Evolutionary conservation across 129 eudicot species (phyloP).

Genomic region (Saposhnikovia divaricata): DNA sequence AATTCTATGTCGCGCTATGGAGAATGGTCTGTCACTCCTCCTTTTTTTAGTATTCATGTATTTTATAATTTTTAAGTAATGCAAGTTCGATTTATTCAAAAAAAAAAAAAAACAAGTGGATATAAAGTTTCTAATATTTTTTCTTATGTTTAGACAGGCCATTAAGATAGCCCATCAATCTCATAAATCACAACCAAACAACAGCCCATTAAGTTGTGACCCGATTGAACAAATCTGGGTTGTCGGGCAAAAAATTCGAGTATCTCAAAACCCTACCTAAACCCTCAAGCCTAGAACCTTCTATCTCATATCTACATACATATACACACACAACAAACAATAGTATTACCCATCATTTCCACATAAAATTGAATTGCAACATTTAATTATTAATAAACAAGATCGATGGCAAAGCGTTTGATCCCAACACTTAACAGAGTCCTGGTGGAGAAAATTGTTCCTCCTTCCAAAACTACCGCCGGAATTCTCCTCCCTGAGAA

Average conservation of each 20-base stretch:
- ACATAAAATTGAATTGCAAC: neutral
- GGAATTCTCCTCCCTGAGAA: conserved; percentile 83
- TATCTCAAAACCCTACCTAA: conserved; percentile 27
- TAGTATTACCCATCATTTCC: neutral
- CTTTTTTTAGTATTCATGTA: too few relatives aligned
- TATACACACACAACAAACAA: neutral
- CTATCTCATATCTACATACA: neutral
- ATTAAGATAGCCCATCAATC: neutral
- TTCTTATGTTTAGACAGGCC: too few relatives aligned
- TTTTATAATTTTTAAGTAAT: too few relatives aligned
- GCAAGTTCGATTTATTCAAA: too few relatives aligned
- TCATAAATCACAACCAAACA: neutral
- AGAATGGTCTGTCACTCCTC: too few relatives aligned
- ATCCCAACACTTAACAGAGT: conserved; percentile 84
- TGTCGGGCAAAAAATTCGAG: neutral
- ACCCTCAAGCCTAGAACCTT: conserved; percentile 42
- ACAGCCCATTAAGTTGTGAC: neutral
- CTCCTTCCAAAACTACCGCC: conserved; percentile 76
- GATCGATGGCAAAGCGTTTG: conserved; percentile 64
- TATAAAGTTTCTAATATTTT: too few relatives aligned
- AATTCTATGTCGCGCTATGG: too few relatives aligned
- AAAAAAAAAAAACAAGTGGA: too few relatives aligned
- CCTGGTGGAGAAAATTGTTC: conserved; percentile 65
- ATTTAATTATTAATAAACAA: neutral
- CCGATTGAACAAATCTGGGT: neutral